A percentile compares a stretch with the other conserved stretches of the same genome.
Evolutionary conservation across 495 filamentous ascomycete genomes (phyloP).

Genomic region (Platismatia glauca): DNA sequence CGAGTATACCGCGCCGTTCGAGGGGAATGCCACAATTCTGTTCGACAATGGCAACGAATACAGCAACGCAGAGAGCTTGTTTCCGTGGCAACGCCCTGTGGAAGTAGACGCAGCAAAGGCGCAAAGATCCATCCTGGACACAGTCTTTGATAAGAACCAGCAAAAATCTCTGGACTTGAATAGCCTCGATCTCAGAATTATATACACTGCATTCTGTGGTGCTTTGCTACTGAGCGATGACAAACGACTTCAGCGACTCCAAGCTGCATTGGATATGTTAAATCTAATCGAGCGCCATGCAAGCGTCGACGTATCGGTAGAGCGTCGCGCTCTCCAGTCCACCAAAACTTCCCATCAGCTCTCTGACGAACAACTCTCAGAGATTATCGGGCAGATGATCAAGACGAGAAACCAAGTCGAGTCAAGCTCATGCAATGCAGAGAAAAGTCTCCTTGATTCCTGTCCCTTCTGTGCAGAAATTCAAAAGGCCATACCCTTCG

Average conservation of each 20-base stretch:
- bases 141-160: neutral
- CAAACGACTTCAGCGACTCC: neutral
- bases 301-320: neutral
- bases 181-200: neutral
- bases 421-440: neutral
- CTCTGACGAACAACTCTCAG: neutral
- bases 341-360: neutral
- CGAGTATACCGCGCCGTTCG: conserved; percentile 38
- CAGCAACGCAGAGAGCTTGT: conserved; percentile 24
- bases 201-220: conserved; percentile 9
- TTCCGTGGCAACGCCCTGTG: conserved; percentile 16
- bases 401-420: neutral
- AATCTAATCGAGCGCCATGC: neutral
- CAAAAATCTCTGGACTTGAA: neutral
- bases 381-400: neutral
- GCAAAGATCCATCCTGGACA: conserved; percentile 15
- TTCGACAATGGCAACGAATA: conserved; percentile 28
- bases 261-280: neutral
- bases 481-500: conserved; percentile 5
- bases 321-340: neutral
- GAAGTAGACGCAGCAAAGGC: conserved; percentile 4
- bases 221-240: neutral
- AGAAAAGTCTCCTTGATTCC: neutral
- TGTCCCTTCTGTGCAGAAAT: conserved; percentile 13
- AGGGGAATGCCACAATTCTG: conserved; percentile 33